Evolutionary conservation across 78 protist genomes (phyloP), one percentile per base, ranked within the genome.

Genomic region (Anaeramoeba flamelloides): DNA sequence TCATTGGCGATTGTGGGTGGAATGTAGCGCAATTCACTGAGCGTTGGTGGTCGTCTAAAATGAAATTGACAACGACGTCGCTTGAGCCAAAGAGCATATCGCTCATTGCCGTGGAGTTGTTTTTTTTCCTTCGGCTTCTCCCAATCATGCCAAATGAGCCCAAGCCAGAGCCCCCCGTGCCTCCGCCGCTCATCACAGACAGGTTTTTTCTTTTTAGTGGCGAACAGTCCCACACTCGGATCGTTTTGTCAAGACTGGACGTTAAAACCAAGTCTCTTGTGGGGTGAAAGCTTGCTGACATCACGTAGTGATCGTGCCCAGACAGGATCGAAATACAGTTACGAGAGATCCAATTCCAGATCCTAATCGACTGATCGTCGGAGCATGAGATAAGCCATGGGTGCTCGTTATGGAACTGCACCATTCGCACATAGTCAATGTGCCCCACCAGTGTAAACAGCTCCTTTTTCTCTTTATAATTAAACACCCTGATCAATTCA

Each of bases 221-320:
- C 26, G 93, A 82, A 79, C 92, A 82, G 79, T 97, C 98, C 99
- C 99, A 97, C 74, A 96, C 90, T 1, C 98, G 88, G 39, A 96
- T 89, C 1, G 97, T 93, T 86, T 91, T 93, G 82, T 97, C 99
- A 34, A 97, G 92, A 36, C 99, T 95, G 0, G 98, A 98, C 0
- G 96, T 87, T 39, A 96, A 93, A 12, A 95, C 80, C 38, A 96
- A 82, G 76, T 93, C 97, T 2, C 90, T 93, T 38, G 79, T 86
- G 3, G 97, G 98, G 83, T 96, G 99, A 87, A 96, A 97, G 33
- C 41, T 36, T 2, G 99, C 99, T 41, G 91, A 90, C 99, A 96
- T 97, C 74, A 97, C 99, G 86, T 95, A 97, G 94, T 97, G 99
- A 78, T 92, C 92, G 87, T 97, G 99, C 0, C 99, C 99, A 4